These are phyloP conservation scores for Trametes sp. DNA, from an alignment of 1,284 basidiomycete species.

Conservation along the genomic window DNA sequence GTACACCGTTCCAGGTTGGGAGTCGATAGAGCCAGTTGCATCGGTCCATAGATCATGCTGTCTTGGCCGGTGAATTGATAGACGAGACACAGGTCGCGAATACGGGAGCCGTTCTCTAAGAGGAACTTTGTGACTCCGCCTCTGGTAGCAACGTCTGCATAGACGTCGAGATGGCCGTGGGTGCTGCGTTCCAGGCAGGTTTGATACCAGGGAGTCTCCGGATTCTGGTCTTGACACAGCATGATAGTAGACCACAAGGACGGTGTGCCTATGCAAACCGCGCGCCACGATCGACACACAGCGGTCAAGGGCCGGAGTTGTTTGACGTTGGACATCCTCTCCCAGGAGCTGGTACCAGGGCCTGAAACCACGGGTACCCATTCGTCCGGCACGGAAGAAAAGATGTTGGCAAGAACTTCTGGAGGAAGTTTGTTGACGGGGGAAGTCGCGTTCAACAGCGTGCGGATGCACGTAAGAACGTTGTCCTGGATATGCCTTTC, in stretches of 20 bases:
- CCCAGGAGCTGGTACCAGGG: background rate
- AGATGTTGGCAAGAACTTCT: background rate
- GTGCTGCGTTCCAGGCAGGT: background rate
- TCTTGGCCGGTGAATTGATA: background rate
- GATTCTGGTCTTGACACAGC: background rate
- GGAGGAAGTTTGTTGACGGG: background rate
- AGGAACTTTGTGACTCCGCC: background rate
- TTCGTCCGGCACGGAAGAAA: background rate
- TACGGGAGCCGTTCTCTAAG: background rate
- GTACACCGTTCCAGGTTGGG: background rate
- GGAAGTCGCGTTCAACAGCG: background rate
- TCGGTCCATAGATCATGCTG: background rate
- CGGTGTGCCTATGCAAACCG: background rate
- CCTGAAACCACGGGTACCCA: background rate
- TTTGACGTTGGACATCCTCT: background rate
- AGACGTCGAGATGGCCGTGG: background rate
- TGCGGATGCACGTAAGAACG: background rate
- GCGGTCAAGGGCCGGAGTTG: background rate
- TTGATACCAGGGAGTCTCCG: background rate
- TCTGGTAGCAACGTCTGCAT: background rate
- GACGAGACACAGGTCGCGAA: background rate
- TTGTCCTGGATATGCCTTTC: background rate
- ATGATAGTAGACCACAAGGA: background rate
- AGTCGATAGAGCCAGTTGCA: background rate
- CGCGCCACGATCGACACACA: background rate